These are phyloP conservation scores for Stellera chamaejasme DNA, from an alignment of 345 rosid species.

Conservation along the genomic window DNA sequence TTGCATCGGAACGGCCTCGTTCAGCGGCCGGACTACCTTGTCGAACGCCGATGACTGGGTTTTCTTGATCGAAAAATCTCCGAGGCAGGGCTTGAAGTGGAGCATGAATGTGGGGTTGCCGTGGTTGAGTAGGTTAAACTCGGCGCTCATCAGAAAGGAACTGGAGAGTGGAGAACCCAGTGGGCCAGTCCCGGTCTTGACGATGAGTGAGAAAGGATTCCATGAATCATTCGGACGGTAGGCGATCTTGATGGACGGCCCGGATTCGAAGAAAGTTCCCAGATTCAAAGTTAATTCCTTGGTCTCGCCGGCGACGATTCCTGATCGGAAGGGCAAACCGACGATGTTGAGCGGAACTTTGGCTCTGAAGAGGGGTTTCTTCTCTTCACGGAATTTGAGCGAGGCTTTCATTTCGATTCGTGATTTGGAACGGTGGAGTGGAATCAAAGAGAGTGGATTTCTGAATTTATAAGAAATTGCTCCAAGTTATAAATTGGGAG, in stretches of 20 bases:
- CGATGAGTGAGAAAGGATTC: slow-evolving; percentile 78
- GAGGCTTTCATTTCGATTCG: slow-evolving; percentile 66
- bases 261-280: slow-evolving; percentile 72
- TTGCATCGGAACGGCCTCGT: slow-evolving; percentile 31
- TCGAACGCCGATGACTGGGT: slow-evolving; percentile 51
- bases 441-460: background rate
- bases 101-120: slow-evolving; percentile 87
- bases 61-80: slow-evolving; percentile 84
- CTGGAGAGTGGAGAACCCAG: slow-evolving; percentile 71
- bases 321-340: slow-evolving; percentile 88
- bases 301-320: slow-evolving; percentile 82
- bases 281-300: slow-evolving; percentile 76
- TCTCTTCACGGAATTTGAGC: slow-evolving; percentile 83
- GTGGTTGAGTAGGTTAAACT: slow-evolving; percentile 55
- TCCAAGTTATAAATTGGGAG: background rate
- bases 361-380: slow-evolving; percentile 71
- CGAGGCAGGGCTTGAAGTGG: slow-evolving; percentile 81
- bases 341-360: slow-evolving; percentile 70
- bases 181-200: slow-evolving; percentile 80
- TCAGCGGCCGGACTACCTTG: slow-evolving; percentile 11
- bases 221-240: slow-evolving; percentile 89
- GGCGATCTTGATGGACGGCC: slow-evolving; percentile 70
- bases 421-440: background rate
- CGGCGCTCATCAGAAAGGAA: slow-evolving; percentile 90
- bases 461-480: background rate